These are phyloP conservation scores for Mycena sp. DNA, from an alignment of 1,284 basidiomycete genomes.

Conservation along the genomic window DNA sequence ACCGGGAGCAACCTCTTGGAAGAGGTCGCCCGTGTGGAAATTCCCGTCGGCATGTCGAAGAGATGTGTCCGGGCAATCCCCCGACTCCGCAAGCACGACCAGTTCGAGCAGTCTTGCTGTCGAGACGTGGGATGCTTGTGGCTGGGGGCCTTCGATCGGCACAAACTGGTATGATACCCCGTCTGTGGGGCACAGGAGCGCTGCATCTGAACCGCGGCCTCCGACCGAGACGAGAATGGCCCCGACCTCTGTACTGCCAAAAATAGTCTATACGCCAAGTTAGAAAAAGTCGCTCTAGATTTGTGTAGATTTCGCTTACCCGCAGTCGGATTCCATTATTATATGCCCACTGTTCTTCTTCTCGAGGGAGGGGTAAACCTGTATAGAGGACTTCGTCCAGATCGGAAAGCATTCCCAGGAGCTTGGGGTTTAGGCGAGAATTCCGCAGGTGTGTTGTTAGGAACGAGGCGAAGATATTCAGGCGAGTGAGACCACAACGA, in stretches of 20 bases:
- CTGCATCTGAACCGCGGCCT: slow-evolving; percentile 53
- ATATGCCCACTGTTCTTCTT: slow-evolving; percentile 74
- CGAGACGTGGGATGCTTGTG: slow-evolving; percentile 57
- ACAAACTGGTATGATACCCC: slow-evolving; percentile 67
- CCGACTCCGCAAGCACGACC: slow-evolving; percentile 68
- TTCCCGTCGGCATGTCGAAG: slow-evolving; percentile 68
- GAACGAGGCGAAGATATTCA: slow-evolving; percentile 77
- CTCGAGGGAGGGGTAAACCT: slow-evolving; percentile 66
- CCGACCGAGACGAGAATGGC: slow-evolving; percentile 67
- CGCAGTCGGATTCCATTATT: slow-evolving; percentile 64
- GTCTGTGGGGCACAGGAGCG: slow-evolving; percentile 61
- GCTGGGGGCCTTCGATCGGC: slow-evolving; percentile 53
- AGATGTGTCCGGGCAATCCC: slow-evolving; percentile 71
- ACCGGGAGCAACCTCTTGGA: slow-evolving; percentile 64
- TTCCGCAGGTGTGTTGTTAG: slow-evolving; percentile 68
- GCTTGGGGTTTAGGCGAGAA: slow-evolving; percentile 66
- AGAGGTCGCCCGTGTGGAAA: slow-evolving; percentile 80
- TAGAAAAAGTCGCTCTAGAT: background rate
- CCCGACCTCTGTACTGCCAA: slow-evolving; percentile 78
- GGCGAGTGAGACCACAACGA: slow-evolving; percentile 70
- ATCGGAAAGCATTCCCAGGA: slow-evolving; percentile 62
- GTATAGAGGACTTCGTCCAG: slow-evolving; percentile 70
- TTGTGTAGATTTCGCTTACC: slow-evolving; percentile 45
- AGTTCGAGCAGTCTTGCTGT: slow-evolving; percentile 67
- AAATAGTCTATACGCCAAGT: slow-evolving; percentile 60